Base-by-base conservation (phyloP, 1,139 yeast genomes). In the Ogataea hybrid region DNA sequence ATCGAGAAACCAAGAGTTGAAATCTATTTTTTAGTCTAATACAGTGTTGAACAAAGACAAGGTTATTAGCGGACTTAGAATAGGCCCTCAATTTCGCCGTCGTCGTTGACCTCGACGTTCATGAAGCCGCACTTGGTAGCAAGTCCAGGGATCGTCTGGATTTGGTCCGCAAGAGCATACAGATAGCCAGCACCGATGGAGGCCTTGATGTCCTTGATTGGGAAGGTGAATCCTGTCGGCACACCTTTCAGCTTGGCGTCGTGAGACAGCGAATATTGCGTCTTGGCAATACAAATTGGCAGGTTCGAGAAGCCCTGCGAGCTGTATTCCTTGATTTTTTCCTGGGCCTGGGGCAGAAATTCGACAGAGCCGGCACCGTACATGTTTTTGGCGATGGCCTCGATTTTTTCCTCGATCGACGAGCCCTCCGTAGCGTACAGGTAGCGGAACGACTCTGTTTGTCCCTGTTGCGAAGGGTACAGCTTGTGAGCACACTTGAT, bases 211-310 rank as follows among this genome's bases (percentile, higher is more conserved):
- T 92, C 97, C 64, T 96, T 79, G 57, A 92, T 87, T 37, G 98
- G 98, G 71, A 92, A 87, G 44, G 79, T 84, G 71, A 90, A 92
- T 7, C 95, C 97, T 8, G 86, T 77, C 53, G 98, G 98, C 32
- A 88, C 96, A 65, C 97, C 97, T 73, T 89, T 89, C 67, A 92
- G 76, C 38, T 77, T 75, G 37, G 97, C 92, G 66, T 92, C 97
- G 63, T 90, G 97, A 12, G 97, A 88, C 56, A 92, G 75, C 14
- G 97, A 89, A 71, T 92, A 92, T 68, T 92, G 98, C 3, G 98
- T 92, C 75, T 92, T 92, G 54, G 98, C 98, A 61, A 92, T 84
- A 73, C 98, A 92, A 57, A 92, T 83, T 48, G 98, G 98, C 61
- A 92, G 73, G 63, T 89, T 75, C 49, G 88, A 92, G 62, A 87